Evolutionary conservation across 2,329 filamentous ascomycete species (phyloP), one percentile per base, ranked within the genome.

Genomic region (Colletotrichum orbiculare): DNA sequence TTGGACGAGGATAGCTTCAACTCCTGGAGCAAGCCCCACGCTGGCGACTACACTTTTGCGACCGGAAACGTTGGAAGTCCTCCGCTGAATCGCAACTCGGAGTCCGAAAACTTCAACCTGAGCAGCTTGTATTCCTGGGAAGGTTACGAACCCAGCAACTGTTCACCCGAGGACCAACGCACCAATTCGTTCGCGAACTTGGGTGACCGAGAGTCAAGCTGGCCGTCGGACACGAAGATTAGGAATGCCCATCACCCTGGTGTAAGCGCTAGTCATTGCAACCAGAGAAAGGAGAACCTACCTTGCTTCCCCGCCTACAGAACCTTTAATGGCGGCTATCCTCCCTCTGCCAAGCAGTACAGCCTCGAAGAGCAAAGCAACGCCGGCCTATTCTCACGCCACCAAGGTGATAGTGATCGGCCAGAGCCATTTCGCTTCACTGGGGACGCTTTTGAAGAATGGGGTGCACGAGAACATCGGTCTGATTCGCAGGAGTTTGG

Each of bases 1-100:
- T 13, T 49, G 15, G 63, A 66, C 9, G 63, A 66, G 11, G 58
- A 66, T 33, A 66, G 58, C 47, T 66, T 66, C 33, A 57, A 63
- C 58, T 66, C 63, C 35, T 66, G 63, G 63, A 54, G 63, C 42
- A 35, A 13, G 17, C 35, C 52, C 2, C 9, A 33, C 17, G 52
- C 34, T 12, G 52, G 41, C 41, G 34, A 35, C 11, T 25, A 47
- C 9, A 46, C 17, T 10, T 63, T 53, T 34, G 25, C 46, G 10
- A n/a, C 25, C 38, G 42, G 43, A 9, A 25, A 25, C 25, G 4
- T 5, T 25, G 25, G 25, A 25, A 25, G 25, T 25, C 4, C 25
- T 25, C 25, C 25, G 25, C 25, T 25, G 25, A 25, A 25, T 25
- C 4, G 43, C 38, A 39, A 15, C 11, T 45, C 56, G 5, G 8